Conservation (phyloP, 805 yeast species). For the Wickerhamomyces silvicola region DNA sequence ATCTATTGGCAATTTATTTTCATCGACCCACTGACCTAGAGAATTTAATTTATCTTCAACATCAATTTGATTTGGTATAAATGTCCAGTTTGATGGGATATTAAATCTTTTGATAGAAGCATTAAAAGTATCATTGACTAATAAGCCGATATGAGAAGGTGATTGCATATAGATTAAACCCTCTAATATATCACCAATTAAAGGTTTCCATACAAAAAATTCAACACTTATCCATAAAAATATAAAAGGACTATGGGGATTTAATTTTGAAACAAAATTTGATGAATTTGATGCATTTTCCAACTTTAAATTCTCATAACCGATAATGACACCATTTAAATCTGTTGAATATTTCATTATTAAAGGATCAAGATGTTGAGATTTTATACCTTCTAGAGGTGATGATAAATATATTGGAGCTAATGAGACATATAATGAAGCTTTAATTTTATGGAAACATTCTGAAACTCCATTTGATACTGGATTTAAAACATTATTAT, state of each 20-base stretch:
- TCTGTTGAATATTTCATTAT: slow-evolving; percentile 73
- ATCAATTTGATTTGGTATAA: slow-evolving; percentile 73
- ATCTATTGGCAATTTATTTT: slow-evolving; percentile 63
- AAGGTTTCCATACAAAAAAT: slow-evolving; percentile 84
- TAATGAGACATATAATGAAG: slow-evolving; percentile 70
- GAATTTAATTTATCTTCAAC: slow-evolving; percentile 24
- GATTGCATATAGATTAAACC: slow-evolving; percentile 90
- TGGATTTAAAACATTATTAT: slow-evolving; percentile 29
- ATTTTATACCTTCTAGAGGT: slow-evolving; percentile 74
- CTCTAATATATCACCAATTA: slow-evolving; percentile 77
- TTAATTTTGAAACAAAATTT: slow-evolving; percentile 47
- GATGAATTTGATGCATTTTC: slow-evolving; percentile 33
- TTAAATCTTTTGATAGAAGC: slow-evolving; percentile 82
- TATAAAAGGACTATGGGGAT: slow-evolving; percentile 79
- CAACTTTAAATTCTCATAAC: slow-evolving; percentile 62
- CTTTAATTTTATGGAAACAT: slow-evolving; percentile 58
- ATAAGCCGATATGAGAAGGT: slow-evolving; percentile 88
- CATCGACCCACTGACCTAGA: slow-evolving; percentile 86
- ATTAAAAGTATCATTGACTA: slow-evolving; percentile 90
- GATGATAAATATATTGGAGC: slow-evolving; percentile 73
- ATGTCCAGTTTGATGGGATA: slow-evolving; percentile 84
- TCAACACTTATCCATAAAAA: slow-evolving; percentile 84
- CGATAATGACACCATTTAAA: slow-evolving; percentile 77
- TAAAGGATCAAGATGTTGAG: slow-evolving; percentile 86
- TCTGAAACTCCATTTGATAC: slow-evolving; percentile 46